Conservation (phyloP, 805 yeast genomes). For the Starmerella floris region DNA sequence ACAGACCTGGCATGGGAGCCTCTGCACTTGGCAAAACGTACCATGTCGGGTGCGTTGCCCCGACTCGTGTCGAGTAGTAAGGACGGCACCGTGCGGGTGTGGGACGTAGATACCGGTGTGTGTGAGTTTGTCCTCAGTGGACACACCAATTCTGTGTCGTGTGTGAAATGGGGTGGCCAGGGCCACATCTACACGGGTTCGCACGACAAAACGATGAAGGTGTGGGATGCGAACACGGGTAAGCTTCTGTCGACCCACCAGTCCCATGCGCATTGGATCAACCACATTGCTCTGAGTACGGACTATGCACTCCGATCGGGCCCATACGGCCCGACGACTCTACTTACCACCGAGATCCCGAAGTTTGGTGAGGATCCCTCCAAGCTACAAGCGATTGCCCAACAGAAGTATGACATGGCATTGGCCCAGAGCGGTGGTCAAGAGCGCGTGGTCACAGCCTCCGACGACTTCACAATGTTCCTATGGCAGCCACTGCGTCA, state of each 20-base stretch:
- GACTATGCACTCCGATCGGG: constrained; percentile 81
- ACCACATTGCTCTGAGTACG: constrained; percentile 81
- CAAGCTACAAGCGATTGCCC: constrained; percentile 45
- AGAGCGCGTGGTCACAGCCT: constrained; percentile 85
- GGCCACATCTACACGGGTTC: constrained; percentile 77
- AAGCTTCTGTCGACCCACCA: constrained; percentile 63
- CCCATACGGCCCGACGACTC: constrained; percentile 45
- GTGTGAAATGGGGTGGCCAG: constrained; percentile 95
- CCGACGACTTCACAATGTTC: constrained; percentile 96
- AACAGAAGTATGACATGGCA: constrained; percentile 48
- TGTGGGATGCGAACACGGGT: constrained; percentile 78
- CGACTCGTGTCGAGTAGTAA: constrained; percentile 78
- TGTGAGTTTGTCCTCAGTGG: constrained; percentile 67
- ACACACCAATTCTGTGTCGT: constrained; percentile 76
- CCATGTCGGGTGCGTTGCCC: constrained; percentile 38
- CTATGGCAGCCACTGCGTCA: constrained; percentile 83
- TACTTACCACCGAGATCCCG: constrained; percentile 11
- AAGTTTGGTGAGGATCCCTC: constrained; percentile 36
- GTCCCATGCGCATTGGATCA: constrained; percentile 96
- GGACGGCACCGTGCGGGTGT: constrained; percentile 75
- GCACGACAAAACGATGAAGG: constrained; percentile 85
- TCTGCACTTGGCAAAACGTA: constrained; percentile 46
- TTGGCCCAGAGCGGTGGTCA: constrained; percentile 36
- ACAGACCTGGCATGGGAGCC: constrained; percentile 93
- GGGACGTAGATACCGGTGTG: constrained; percentile 68